A percentile compares a stretch with the other conserved stretches of the same genome.
These are phyloP conservation scores for Aspergillus sp. DNA, from an alignment of 2,329 filamentous ascomycete species.

Conservation along the genomic window DNA sequence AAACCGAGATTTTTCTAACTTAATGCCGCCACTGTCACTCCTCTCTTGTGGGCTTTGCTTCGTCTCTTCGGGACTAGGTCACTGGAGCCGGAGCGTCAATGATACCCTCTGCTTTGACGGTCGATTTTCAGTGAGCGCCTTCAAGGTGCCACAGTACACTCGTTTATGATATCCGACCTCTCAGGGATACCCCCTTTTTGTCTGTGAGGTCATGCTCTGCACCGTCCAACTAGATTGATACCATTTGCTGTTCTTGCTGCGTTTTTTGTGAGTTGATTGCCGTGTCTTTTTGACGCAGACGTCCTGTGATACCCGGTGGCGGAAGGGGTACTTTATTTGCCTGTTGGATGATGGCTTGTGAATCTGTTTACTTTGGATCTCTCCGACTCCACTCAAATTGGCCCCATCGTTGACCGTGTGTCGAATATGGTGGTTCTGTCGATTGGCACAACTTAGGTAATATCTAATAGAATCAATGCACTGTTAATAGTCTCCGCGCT, in stretches of 20 bases:
- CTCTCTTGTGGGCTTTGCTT: conserved; percentile 22
- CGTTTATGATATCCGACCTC: conserved; percentile 40
- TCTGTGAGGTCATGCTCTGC: conserved; percentile 33
- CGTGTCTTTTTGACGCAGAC: conserved; percentile 31
- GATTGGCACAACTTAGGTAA: conserved; percentile 39
- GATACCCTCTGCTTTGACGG: conserved; percentile 38
- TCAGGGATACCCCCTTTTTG: conserved; percentile 33
- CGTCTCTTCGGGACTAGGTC: conserved; percentile 17
- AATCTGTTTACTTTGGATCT: conserved; percentile 23
- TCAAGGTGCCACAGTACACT: conserved; percentile 33
- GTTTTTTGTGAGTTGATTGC: conserved; percentile 37
- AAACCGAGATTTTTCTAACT: conserved; percentile 12
- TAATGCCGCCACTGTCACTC: conserved; percentile 33
- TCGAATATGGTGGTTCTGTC: conserved; percentile 28
- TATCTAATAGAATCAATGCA: conserved; percentile 43
- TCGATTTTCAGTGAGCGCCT: conserved; percentile 27
- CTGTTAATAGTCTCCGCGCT: conserved; percentile 19
- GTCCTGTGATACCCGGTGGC: conserved; percentile 41
- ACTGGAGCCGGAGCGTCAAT: conserved; percentile 32
- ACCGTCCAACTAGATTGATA: conserved; percentile 42
- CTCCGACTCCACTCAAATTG: conserved; percentile 28
- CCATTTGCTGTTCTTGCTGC: conserved; percentile 39
- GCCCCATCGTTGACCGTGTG: conserved; percentile 29
- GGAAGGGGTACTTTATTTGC: conserved; percentile 33
- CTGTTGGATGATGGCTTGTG: conserved; percentile 25